Conservation (phyloP, 1,139 yeast species). For the Diutina sp. region DNA sequence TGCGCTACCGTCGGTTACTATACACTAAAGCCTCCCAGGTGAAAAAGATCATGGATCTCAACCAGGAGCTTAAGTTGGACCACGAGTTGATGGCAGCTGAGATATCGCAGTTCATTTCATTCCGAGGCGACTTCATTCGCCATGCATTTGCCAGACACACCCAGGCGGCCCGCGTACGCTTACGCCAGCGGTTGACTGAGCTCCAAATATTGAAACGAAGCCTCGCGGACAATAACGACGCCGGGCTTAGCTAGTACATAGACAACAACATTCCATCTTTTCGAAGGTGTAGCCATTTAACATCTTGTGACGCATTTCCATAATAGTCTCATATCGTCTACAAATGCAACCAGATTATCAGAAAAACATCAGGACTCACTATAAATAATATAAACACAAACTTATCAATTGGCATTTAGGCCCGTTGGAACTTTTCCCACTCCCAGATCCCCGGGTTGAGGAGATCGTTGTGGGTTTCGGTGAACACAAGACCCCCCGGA, state of each 20-base stretch:
- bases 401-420: background rate
- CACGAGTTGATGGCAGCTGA: slow-evolving; percentile 56
- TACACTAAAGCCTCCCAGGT: slow-evolving; percentile 20
- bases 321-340: too few relatives aligned
- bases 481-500: slow-evolving; percentile 2
- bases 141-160: slow-evolving; percentile 16
- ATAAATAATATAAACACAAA: too few relatives aligned
- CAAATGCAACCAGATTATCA: background rate
- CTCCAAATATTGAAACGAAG: background rate
- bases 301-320: too few relatives aligned
- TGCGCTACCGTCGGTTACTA: slow-evolving; percentile 21
- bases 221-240: background rate
- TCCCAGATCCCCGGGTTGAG: slow-evolving; percentile 45
- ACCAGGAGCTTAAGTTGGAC: slow-evolving; percentile 25
- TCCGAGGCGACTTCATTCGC: slow-evolving; percentile 28
- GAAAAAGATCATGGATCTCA: slow-evolving; percentile 20
- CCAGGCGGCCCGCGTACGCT: slow-evolving; percentile 3
- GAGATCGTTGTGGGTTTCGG: slow-evolving; percentile 29
- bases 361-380: too few relatives aligned
- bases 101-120: slow-evolving; percentile 42
- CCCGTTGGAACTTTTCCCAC: slow-evolving; percentile 25
- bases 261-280: background rate
- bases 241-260: background rate
- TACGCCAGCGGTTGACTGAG: slow-evolving; percentile 5
- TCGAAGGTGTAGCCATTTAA: too few relatives aligned